Evolutionary conservation across 1,139 yeast species (phyloP), one percentile per base, ranked within the genome.

Genomic region (Diutina neorugosa): DNA sequence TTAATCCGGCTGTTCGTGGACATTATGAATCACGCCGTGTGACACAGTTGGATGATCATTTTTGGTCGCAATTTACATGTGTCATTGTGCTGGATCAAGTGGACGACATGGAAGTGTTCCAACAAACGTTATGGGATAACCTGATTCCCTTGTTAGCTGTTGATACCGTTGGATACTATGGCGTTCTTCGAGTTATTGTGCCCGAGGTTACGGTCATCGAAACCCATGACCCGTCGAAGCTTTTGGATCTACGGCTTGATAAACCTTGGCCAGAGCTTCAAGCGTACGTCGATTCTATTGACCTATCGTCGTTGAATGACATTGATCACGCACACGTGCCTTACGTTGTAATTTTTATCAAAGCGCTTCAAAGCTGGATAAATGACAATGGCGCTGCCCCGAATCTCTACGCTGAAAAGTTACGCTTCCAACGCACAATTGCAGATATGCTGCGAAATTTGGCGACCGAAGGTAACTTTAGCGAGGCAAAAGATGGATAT

Each of bases 191-290:
- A 50, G 62, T 86, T 3, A 68, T 80, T 37, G 62, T 74, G 9
- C 67, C 69, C 48, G 84, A 80, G 56, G 78, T 79, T 19, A 79
- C 85, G 3, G 80, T 88, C 0, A 70, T 88, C 18, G 94, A 91
- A 59, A 80, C 96, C 0, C 97, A 91, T 65, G 82, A 82, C 48
- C 77, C 79, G 1, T 81, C 82, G 46, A 70, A 78, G 11, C 64
- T 84, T 3, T 81, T 76, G 42, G 96, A 89, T 61, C 69, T 91
- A 54, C 70, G 96, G 52, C 69, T 91, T 4, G 85, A 84, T 56
- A 57, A 63, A 3, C 93, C 96, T 1, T 93, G 97, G 97, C 69
- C 73, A 0, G 89, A 86, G 59, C 68, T 91, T n/a, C 66, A 67
- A 47, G 67, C 67, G 0, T 82, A 74, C 60, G 74, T 80, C 9